Conservation (phyloP, 108 stramenopile species). For the Epithemia pelagica region DNA sequence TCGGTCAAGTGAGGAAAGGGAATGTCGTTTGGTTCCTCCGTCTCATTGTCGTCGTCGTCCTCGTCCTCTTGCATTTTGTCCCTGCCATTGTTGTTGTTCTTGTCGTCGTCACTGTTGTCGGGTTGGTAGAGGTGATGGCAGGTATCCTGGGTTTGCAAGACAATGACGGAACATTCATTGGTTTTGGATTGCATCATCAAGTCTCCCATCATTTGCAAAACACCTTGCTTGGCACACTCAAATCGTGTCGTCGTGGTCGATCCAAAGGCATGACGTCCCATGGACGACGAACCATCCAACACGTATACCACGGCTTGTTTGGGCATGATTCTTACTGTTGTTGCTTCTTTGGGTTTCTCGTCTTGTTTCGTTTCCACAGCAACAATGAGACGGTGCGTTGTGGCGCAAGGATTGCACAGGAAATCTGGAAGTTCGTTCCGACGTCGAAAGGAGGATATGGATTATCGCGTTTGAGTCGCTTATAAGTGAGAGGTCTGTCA, state of each 20-base stretch:
- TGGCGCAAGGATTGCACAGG: too few relatives aligned
- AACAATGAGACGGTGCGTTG: too few relatives aligned
- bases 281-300: constrained; percentile 57
- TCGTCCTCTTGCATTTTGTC: constrained; percentile 21
- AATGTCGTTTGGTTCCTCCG: constrained; percentile 25
- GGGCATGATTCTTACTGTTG: background rate
- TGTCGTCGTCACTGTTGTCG: constrained; percentile 9
- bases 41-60: constrained; percentile 21
- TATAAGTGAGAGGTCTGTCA: too few relatives aligned
- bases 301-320: constrained; percentile 74
- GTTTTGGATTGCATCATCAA: constrained; percentile 55
- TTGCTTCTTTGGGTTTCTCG: background rate
- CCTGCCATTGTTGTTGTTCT: constrained; percentile 18
- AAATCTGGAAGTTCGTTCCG: too few relatives aligned
- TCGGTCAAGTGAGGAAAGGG: constrained; percentile 68
- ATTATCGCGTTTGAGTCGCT: too few relatives aligned
- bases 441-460: too few relatives aligned
- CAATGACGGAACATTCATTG: constrained; percentile 48
- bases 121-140: constrained; percentile 31
- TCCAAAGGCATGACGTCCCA: constrained; percentile 21
- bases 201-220: constrained; percentile 39
- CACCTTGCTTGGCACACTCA: constrained; percentile 37
- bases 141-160: constrained; percentile 44
- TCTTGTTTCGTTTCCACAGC: too few relatives aligned
- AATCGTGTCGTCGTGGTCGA: constrained; percentile 27